Evolutionary conservation across 148 eudicot genomes (phyloP).

Genomic region (Suaeda aralocaspica): DNA sequence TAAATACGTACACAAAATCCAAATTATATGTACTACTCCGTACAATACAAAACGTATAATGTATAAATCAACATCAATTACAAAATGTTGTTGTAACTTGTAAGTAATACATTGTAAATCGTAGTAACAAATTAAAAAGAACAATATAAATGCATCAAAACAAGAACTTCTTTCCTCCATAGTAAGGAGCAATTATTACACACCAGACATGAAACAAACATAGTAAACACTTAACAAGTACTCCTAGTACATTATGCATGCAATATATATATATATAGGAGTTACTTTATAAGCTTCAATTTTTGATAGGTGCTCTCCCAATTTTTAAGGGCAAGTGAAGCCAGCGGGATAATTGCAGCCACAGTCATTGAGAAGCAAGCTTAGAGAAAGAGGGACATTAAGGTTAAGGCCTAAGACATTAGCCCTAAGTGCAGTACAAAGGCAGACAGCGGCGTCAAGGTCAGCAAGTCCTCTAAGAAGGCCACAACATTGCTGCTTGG

Average conservation of each 20-base stretch:
- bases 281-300: not conserved
- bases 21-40: too few species aligned
- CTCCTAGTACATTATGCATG: not conserved
- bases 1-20: too few species aligned
- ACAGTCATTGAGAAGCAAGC: slow-evolving; percentile 47
- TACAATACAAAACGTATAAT: too few species aligned
- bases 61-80: too few species aligned
- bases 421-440: slow-evolving; percentile 60
- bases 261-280: not conserved
- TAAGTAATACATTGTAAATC: too few species aligned
- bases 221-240: not conserved
- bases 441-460: slow-evolving; percentile 58
- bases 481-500: slow-evolving; percentile 49
- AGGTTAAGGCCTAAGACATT: slow-evolving; percentile 49
- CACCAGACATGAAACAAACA: not conserved
- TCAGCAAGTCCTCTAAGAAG: slow-evolving; percentile 48
- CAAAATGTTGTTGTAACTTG: too few species aligned
- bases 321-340: slow-evolving; percentile 36
- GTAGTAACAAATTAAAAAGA: too few species aligned
- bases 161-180: too few species aligned
- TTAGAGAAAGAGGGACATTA: slow-evolving; percentile 43
- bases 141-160: too few species aligned
- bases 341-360: slow-evolving; percentile 43
- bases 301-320: not conserved
- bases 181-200: not conserved